A percentile compares a stretch with the other conserved stretches of the same genome.
phyloP scores from a whole-genome alignment of 768 basidiomycete genomes.

The Collybia sordida region DNA sequence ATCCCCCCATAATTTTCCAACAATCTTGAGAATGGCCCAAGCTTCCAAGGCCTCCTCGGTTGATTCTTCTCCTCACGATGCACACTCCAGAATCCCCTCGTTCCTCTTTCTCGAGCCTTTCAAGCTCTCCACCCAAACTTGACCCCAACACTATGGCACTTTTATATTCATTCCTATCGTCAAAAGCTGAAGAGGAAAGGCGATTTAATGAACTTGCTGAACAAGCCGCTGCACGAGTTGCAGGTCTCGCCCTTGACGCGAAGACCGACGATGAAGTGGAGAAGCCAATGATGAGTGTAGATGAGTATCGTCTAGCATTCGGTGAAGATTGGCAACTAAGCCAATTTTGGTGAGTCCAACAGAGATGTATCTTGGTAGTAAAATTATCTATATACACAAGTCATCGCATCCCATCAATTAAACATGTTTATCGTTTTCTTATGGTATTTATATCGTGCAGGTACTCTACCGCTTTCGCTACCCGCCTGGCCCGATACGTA shows the following conservation, averaged over 20 bases:
- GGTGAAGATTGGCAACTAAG: slow-evolving; percentile 52
- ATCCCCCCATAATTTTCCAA: no score
- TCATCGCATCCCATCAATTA: slow-evolving; percentile 9
- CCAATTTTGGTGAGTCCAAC: slow-evolving; percentile 45
- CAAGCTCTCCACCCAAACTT: slow-evolving; percentile 35
- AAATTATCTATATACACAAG: no score
- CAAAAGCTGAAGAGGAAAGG: slow-evolving; percentile 42
- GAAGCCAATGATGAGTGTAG: slow-evolving; percentile 41
- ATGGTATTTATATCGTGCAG: slow-evolving; percentile 19
- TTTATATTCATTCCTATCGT: slow-evolving; percentile 36
- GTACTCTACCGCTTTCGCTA: slow-evolving; percentile 43
- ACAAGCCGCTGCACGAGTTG: slow-evolving; percentile 30
- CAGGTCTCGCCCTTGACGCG: slow-evolving; percentile 27
- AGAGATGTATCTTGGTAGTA: not conserved
- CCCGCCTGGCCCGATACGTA: slow-evolving; percentile 30
- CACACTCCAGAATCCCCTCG: slow-evolving; percentile 24
- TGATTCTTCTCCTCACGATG: slow-evolving; percentile 6
- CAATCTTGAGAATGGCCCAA: no score
- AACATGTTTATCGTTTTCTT: slow-evolving; percentile 9
- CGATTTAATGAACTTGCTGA: slow-evolving; percentile 40
- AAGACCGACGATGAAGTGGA: slow-evolving; percentile 20
- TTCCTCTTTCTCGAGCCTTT: slow-evolving; percentile 21
- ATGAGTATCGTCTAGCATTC: slow-evolving; percentile 42
- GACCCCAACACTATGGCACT: slow-evolving; percentile 37
- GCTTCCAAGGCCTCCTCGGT: no score